Conservation (phyloP, 495 filamentous ascomycete genomes). For the Chaetomium tenue region DNA sequence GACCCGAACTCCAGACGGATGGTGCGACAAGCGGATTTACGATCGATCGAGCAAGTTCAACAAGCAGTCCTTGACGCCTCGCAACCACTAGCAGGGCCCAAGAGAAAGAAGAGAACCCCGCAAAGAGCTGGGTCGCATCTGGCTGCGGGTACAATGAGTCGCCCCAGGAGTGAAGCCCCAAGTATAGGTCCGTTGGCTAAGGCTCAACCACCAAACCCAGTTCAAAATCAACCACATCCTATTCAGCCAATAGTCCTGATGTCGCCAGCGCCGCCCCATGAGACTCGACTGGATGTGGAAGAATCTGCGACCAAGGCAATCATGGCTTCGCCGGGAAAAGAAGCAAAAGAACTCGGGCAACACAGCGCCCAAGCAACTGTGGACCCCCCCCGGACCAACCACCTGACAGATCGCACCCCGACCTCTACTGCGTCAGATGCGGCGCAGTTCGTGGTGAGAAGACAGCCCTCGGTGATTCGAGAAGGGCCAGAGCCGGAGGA, state of each 20-base stretch:
- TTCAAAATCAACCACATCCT: conserved; percentile 7
- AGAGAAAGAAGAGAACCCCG: conserved; percentile 52
- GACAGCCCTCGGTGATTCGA: conserved; percentile 61
- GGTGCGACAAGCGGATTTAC: conserved; percentile 41
- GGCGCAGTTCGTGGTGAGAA: conserved; percentile 34
- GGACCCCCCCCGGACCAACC: not conserved
- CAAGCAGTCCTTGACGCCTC: conserved; percentile 47
- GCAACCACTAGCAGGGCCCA: conserved; percentile 51
- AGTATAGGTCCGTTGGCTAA: conserved; percentile 38
- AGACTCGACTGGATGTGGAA: conserved; percentile 9
- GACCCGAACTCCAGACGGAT: conserved; percentile 59
- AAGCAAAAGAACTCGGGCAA: conserved; percentile 24
- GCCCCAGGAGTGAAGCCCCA: conserved; percentile 30
- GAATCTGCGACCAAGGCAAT: conserved; percentile 24
- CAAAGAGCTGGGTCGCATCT: conserved; percentile 37
- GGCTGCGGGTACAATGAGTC: conserved; percentile 39
- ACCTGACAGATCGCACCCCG: not conserved
- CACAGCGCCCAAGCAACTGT: conserved; percentile 3
- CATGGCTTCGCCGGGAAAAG: conserved; percentile 26
- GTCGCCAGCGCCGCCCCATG: not conserved
- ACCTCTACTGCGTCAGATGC: not conserved
- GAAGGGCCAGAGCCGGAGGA: conserved; percentile 58
- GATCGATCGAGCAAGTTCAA: conserved; percentile 42
- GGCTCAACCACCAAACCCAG: conserved; percentile 27
- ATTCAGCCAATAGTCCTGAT: not conserved